Evolutionary conservation across 192 early-diverging fungal genomes (phyloP).

Genomic region (Lobosporangium transversale): DNA sequence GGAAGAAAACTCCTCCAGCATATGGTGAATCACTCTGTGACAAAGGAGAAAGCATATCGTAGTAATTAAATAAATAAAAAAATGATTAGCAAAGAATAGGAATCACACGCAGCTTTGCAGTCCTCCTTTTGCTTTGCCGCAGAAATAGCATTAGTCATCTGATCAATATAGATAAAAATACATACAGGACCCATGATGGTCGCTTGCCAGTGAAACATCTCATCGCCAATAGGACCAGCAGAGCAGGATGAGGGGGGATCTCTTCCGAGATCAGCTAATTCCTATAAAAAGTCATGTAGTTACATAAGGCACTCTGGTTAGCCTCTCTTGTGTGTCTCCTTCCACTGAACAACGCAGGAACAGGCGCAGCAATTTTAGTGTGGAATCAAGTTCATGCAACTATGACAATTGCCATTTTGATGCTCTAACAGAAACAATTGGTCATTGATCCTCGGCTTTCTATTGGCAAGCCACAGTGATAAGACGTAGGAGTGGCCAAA

Average conservation of each 20-base stretch:
- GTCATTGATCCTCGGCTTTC: conserved; percentile 36
- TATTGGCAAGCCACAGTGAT: conserved; percentile 37
- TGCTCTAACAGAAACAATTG: no score
- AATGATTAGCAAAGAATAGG: neutral
- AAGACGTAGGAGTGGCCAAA: conserved; percentile 4
- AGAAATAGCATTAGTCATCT: no score
- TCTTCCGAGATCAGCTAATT: conserved; percentile 94
- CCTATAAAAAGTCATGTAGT: no score
- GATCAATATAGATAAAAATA: conserved; percentile 14
- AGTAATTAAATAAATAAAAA: neutral
- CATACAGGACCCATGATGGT: conserved; percentile 97
- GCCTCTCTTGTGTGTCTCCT: no score
- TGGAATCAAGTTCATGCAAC: no score
- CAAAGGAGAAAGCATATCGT: neutral
- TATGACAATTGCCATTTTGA: no score
- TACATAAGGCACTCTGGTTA: no score
- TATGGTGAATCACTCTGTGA: conserved; percentile 90
- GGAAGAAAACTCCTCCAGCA: conserved; percentile 94
- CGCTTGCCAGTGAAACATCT: conserved; percentile 95
- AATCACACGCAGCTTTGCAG: no score
- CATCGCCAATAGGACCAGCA: conserved; percentile 95
- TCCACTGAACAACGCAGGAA: no score
- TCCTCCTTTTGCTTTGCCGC: no score
- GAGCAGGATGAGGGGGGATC: conserved; percentile 98
- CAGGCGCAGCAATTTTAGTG: no score